These are phyloP conservation scores for Lolium rigidum DNA, from an alignment of 176 grass and related monocot genomes.

Conservation along the genomic window DNA sequence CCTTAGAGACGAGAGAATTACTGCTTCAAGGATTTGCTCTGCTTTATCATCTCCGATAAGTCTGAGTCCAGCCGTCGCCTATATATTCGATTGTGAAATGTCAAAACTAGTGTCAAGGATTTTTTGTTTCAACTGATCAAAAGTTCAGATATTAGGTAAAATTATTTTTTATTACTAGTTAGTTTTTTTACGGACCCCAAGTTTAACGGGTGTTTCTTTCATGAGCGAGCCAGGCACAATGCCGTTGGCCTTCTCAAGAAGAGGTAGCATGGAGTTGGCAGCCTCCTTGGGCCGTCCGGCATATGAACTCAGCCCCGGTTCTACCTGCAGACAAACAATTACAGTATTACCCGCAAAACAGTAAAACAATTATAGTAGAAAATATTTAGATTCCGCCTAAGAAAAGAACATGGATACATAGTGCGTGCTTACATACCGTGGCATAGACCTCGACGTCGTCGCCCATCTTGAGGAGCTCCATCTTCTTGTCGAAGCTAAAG, in stretches of 20 bases:
- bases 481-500: neutral
- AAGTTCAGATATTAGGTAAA: neutral
- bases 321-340: conserved; percentile 8
- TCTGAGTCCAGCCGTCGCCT: conserved; percentile 56
- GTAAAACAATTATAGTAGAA: neutral
- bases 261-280: conserved; percentile 40
- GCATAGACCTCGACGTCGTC: neutral
- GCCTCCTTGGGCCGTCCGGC: conserved; percentile 46
- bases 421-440: neutral
- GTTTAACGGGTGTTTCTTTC: conserved; percentile 49
- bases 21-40: conserved; percentile 54
- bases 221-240: conserved; percentile 36
- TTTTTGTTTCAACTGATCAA: neutral
- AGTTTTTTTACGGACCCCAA: conserved; percentile 44
- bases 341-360: too few species aligned
- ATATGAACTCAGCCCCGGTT: conserved; percentile 58
- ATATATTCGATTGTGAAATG: neutral
- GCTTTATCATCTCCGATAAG: conserved; percentile 48
- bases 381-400: neutral
- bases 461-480: neutral
- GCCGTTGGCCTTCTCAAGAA: conserved; percentile 48
- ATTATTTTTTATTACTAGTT: neutral
- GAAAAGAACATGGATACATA: neutral
- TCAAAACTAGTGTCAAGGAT: neutral
- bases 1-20: neutral